Base-by-base conservation (phyloP, 2,329 filamentous ascomycete species). In the Claviceps capensis region DNA sequence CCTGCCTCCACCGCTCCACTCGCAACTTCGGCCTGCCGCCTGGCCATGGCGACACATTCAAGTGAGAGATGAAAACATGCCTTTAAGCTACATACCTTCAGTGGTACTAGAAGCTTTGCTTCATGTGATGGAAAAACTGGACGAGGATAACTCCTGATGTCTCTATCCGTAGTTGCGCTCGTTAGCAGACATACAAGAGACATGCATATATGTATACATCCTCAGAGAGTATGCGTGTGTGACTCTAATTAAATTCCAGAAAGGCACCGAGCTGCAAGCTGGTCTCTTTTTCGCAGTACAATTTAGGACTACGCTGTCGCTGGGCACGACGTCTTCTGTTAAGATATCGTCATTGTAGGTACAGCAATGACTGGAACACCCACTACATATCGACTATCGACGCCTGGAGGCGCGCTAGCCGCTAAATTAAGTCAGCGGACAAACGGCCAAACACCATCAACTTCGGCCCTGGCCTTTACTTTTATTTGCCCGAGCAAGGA, bases 401-500 rank as follows among this genome's bases (percentile, higher is more conserved):
- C 73, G 55, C 69, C 73, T 3, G 73, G 72, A 3, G 82, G 82
- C 14, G 79, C 82, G 1, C 65, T 81, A 19, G 82, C 81, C 0
- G 76, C 76, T 41, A 77, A 81, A 61, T 85, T 26, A 8, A 26
- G 26, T 5, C 26, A 26, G 26, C 26, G 26, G 26, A 86, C 1
- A 78, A 86, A 4, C 84, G 89, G 69, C 85, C 86, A 4, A 87
- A 83, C 59, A 88, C 85, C 19, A 89, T 91, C 58, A 82, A 26
- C 85, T 1, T 82, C 79, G 44, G 79, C 89, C 50, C 72, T 91
- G 51, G 85, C 84, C 0, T 90, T 85, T 61, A 85, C 90, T 54
- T 90, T 85, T 61, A 85, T 90, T 54, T 83, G 90, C 65, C 85
- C 88, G 68, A 84, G 78, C 64, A 86, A 26, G 85, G 67, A 89